Base-by-base conservation (phyloP, 2,329 filamentous ascomycete species). In the Chaetomiaceae sp. region DNA sequence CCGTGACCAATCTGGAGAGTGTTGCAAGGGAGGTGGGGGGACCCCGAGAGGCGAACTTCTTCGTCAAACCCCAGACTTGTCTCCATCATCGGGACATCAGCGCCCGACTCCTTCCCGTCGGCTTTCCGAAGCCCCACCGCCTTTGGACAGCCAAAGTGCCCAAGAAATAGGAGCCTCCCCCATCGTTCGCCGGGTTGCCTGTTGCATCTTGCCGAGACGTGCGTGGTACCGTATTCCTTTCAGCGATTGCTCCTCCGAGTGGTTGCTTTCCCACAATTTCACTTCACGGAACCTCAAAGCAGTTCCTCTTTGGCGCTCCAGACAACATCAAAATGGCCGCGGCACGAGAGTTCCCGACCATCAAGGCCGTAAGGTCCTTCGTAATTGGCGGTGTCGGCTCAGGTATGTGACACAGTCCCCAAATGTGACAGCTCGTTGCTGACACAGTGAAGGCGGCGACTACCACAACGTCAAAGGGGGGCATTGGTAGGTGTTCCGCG, bases 391-490 rank as follows among this genome's bases (percentile, higher is more conserved):
- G 85, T 48, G 75, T 78, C 16, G 75, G 75, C 32, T 75, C 75
- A 44, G 75, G 74, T 74, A 58, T 27, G 81, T 79, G 4, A 16
- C 9, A 21, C 7, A 2, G 13, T 25, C 21, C 14, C 9, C 1
- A 4, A n/a, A 21, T 9, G n/a, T 13, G 11, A 10, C 6, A 29
- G 2, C 8, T 43, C 23, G 43, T 56, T 16, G 51, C 57, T 58
- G 29, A 60, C 46, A 29, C 13, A 73, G 73, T 51, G 71, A 71
- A 71, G 86, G 87, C 53, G 87, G 87, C 57, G 88, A 92, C 68
- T 96, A 96, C 69, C 91, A 96, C 77, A 96, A 96, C 78, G 91
- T 95, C 64, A 80, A 89, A 59, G 79, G 81, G 30, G 82, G 82
- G 20, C 83, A 86, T 64, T 86, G 83, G 83, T 85, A 71, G 61